Conservation (phyloP, 371 early-diverging fungal species). For the Phascolomyces articulosus region DNA sequence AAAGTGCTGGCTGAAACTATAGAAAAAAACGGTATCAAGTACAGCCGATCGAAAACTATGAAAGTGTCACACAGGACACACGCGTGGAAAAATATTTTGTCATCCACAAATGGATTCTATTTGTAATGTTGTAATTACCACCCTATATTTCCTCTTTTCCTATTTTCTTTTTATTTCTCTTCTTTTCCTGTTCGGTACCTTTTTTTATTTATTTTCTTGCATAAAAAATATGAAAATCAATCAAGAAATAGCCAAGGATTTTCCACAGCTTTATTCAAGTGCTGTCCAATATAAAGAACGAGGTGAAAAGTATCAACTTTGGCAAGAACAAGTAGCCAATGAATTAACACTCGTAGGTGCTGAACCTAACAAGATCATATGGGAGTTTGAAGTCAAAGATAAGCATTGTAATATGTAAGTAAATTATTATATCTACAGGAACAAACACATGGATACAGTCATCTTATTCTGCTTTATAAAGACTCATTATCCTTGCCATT, state of each 20-base stretch:
- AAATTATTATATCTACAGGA: background rate
- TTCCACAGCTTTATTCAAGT: background rate
- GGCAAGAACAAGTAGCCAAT: background rate
- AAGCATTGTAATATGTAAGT: slow-evolving; percentile 31
- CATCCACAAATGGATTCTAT: background rate
- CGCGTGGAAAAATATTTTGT: slow-evolving; percentile 1
- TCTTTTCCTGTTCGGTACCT: background rate
- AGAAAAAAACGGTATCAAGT: background rate
- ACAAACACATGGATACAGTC: background rate
- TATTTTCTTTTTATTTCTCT: background rate
- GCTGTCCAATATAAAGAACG: background rate
- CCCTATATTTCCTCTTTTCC: too few relatives aligned
- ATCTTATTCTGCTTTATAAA: too few relatives aligned
- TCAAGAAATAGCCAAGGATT: background rate
- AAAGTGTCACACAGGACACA: background rate
- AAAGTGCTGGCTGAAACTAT: background rate
- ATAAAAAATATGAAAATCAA: background rate
- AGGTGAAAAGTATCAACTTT: background rate
- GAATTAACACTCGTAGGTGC: slow-evolving; percentile 22
- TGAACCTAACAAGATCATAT: slow-evolving; percentile 27
- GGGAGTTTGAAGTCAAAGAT: slow-evolving; percentile 37
- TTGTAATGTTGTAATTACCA: too few relatives aligned
- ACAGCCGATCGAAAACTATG: too few relatives aligned
- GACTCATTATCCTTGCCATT: too few relatives aligned
- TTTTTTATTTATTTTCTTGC: background rate